Base-by-base conservation (phyloP, 352 stramenopile species). In the Blastocystis hominis region DNA sequence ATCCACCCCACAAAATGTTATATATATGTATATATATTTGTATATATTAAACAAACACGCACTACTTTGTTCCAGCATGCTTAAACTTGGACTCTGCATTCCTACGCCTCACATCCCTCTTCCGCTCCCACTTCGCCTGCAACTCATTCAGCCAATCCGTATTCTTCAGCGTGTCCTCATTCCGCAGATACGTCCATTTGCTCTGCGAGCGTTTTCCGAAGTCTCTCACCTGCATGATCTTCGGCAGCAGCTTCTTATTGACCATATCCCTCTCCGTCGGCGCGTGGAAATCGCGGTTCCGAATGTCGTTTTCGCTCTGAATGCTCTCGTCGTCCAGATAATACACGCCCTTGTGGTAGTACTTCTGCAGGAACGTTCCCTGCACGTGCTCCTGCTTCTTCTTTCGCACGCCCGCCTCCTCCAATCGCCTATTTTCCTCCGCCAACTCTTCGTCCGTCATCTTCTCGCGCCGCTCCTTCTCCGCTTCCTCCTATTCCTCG, bases 161-260 rank as follows among this genome's bases (percentile, higher is more conserved):
- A 17, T 24, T 34, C 53, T 87, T 88, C 17, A 92, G 94, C 15
- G 97, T 99, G 89, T 99, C 97, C 92, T 98, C 94, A 70, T 97
- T 95, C n/a, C 92, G 90, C 77, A 99, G 92, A 89, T 98, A 96
- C 54, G 97, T 98, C 90, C 98, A 99, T 90, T 98, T 98, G 17
- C 94, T 97, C 92, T 96, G 94, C 89, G 95, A 94, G 55, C 93
- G 92, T 72, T 95, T 94, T 20, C 97, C 97, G 91, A 99, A 98
- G 84, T 98, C 98, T 89, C 98, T 98, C 61, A 98, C 95, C 88
- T 98, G 95, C 94, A 98, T 97, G 75, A 98, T 93, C 47, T 94
- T 91, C 0, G 95, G 95, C 86, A 98, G 91, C 88, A 94, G 91
- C 87, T 95, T 56, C 77, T 90, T 90, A 34, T 90, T 81, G 38